Evolutionary conservation across 2,329 filamentous ascomycete genomes (phyloP), one percentile per base, ranked within the genome.

Genomic region (Fusarium nisikadoi): DNA sequence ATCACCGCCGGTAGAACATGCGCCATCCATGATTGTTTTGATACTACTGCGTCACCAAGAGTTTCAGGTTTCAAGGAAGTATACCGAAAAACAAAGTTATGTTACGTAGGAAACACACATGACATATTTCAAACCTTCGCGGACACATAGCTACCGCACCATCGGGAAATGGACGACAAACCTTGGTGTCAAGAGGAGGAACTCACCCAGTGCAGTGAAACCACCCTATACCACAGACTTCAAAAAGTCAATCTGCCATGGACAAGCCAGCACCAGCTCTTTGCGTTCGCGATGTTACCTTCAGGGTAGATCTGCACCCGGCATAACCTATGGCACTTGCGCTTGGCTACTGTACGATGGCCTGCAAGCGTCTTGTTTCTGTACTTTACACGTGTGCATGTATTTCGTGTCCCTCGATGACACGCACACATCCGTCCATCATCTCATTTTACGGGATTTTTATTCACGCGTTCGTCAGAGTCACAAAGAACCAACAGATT

Each of bases 371-470:
- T 35, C 35, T 47, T 46, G 42, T 53, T 59, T 66, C 35, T 25
- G 52, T 27, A 35, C 45, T 31, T 58, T 63, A 73, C 70, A 71
- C 70, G 70, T 73, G 53, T 72, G 70, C 70, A 71, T 61, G 50
- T 50, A 23, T 66, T 50, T 57, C 41, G 53, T 55, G 57, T 67
- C 70, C 56, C 49, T 65, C 36, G 57, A 67, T 25, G 56, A 73
- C 63, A 72, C 56, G 65, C 47, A 66, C 43, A n/a, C 60, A 69
- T 46, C 31, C 41, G 46, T 42, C 38, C 53, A 49, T 45, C 52
- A 73, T 43, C 17, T 65, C 50, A 45, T 36, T 38, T 39, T 36
- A 39, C 33, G 53, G 64, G 49, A 75, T 62, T 58, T 60, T 61
- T n/a, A 63, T 65, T 68, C 64, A 73, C 73, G 69, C 68, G 43